Conservation (phyloP, 495 filamentous ascomycete species). For the Aspergillus steynii region DNA sequence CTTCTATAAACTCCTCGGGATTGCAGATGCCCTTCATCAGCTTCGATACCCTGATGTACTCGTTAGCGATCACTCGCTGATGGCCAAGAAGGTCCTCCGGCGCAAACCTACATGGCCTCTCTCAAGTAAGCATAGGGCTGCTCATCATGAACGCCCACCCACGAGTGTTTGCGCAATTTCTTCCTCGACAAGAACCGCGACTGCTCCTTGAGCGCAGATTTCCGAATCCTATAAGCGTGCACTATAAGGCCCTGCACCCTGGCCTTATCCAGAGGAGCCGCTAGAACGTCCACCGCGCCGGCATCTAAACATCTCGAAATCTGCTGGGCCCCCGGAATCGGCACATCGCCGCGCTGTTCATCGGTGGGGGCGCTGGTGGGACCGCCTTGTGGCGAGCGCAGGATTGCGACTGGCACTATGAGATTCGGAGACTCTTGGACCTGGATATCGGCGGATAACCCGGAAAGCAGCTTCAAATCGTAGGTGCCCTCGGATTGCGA, state of each 20-base stretch:
- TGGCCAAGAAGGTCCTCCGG: not conserved
- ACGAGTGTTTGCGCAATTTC: conserved; percentile 78
- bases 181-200: conserved; percentile 63
- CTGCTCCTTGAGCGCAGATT: conserved; percentile 67
- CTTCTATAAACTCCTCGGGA: conserved; percentile 58
- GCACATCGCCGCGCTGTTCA: conserved; percentile 39
- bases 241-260: conserved; percentile 72
- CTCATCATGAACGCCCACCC: conserved; percentile 85
- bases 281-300: conserved; percentile 82
- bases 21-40: conserved; percentile 92
- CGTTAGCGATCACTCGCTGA: not conserved
- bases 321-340: conserved; percentile 44
- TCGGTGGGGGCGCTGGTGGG: conserved; percentile 30
- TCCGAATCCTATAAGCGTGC: conserved; percentile 79
- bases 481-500: conserved; percentile 59
- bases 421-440: conserved; percentile 69
- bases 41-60: conserved; percentile 69
- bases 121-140: conserved; percentile 87
- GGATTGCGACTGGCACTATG: conserved; percentile 70
- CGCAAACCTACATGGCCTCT: conserved; percentile 63
- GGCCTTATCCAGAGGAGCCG: conserved; percentile 69
- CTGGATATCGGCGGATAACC: conserved; percentile 69
- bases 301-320: conserved; percentile 73
- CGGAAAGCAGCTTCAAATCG: conserved; percentile 67
- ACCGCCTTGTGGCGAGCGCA: conserved; percentile 43